Evolutionary conservation across 2,329 filamentous ascomycete species (phyloP).

Genomic region (Diaporthe batatas): DNA sequence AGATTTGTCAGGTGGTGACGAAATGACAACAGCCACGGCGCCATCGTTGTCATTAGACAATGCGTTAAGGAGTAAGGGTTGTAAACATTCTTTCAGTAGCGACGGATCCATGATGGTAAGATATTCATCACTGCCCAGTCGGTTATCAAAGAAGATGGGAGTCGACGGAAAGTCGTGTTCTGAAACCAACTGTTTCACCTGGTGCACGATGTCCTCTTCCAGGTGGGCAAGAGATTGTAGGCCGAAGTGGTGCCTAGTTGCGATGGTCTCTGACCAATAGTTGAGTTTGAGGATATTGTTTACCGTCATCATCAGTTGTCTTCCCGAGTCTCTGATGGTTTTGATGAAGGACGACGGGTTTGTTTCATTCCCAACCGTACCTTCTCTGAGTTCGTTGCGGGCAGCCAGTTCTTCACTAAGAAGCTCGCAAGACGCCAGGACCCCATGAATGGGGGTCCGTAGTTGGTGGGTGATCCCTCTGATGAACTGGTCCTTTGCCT

Average conservation of each 20-base stretch:
- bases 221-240: slow-evolving; percentile 40
- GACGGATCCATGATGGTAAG: slow-evolving; percentile 53
- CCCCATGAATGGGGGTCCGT: slow-evolving; percentile 62
- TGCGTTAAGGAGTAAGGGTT: slow-evolving; percentile 57
- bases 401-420: slow-evolving; percentile 56
- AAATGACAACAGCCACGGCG: slow-evolving; percentile 52
- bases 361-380: slow-evolving; percentile 4
- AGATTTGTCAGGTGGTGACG: slow-evolving; percentile 48
- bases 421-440: slow-evolving; percentile 55
- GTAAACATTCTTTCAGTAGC: slow-evolving; percentile 57
- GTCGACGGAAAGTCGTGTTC: slow-evolving; percentile 48
- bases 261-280: slow-evolving; percentile 52
- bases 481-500: slow-evolving; percentile 59
- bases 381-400: slow-evolving; percentile 40
- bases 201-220: slow-evolving; percentile 50
- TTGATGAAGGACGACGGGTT: slow-evolving; percentile 46
- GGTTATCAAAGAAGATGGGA: slow-evolving; percentile 52
- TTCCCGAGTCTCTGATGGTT: slow-evolving; percentile 56
- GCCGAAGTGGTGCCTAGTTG: slow-evolving; percentile 41
- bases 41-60: slow-evolving; percentile 56
- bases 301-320: slow-evolving; percentile 59
- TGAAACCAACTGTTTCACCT: slow-evolving; percentile 48
- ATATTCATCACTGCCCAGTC: slow-evolving; percentile 47
- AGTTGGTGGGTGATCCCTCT: slow-evolving; percentile 61
- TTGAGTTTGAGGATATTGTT: slow-evolving; percentile 59